A percentile compares a stretch with the other conserved stretches of the same genome.
Conservation (phyloP, 2,329 filamentous ascomycete species). For the Fusarium sp. region DNA sequence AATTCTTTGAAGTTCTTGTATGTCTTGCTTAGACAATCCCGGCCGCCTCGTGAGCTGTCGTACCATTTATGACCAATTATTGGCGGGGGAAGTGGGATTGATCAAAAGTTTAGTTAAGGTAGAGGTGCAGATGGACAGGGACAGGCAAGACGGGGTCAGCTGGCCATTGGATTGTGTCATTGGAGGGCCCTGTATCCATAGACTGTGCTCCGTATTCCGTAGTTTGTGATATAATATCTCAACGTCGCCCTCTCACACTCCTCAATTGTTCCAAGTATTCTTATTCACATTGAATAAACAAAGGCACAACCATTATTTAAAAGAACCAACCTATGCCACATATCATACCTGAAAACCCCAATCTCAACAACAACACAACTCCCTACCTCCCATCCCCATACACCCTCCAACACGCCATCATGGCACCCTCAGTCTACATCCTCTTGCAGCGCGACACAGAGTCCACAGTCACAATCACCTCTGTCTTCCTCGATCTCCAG, state of each 20-base stretch:
- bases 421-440: slow-evolving; percentile 52
- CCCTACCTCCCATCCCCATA: slow-evolving; percentile 29
- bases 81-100: slow-evolving; percentile 23
- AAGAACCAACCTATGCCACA: slow-evolving; percentile 18
- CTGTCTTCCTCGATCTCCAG: slow-evolving; percentile 52
- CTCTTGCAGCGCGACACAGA: slow-evolving; percentile 51
- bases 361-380: not conserved
- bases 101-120: slow-evolving; percentile 7
- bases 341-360: slow-evolving; percentile 4
- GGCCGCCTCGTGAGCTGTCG: slow-evolving; percentile 29
- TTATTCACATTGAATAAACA: slow-evolving; percentile 4
- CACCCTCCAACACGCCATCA: slow-evolving; percentile 25
- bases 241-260: slow-evolving; percentile 20
- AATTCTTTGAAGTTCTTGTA: not conserved
- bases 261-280: slow-evolving; percentile 1
- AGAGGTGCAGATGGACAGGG: slow-evolving; percentile 20
- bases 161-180: slow-evolving; percentile 36
- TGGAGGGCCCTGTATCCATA: slow-evolving; percentile 24
- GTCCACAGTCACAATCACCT: slow-evolving; percentile 47
- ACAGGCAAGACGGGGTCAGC: slow-evolving; percentile 34
- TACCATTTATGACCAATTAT: slow-evolving; percentile 42
- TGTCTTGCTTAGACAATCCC: not conserved
- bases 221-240: slow-evolving; percentile 38
- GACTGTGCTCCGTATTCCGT: not conserved
- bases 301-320: not conserved